Evolutionary conservation across 306 rosid species (phyloP), one percentile per base, ranked within the genome.

Genomic region (Vicia faba): DNA sequence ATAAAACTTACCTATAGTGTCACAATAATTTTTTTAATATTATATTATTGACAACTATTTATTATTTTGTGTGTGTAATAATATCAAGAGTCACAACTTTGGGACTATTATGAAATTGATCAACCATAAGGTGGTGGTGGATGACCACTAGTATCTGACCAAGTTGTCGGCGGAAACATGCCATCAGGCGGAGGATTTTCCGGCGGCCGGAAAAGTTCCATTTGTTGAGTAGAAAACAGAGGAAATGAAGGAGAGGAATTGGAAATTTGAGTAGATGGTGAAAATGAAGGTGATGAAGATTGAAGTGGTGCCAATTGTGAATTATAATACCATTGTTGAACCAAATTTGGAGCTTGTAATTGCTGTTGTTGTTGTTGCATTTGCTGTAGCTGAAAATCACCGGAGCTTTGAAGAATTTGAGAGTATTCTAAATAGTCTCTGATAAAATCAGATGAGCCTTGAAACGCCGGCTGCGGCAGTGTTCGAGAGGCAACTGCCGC

Each of bases 391-490:
- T 23, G 87, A 58, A 87, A 62, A 16, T 89, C 85, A 7, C 75
- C 79, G 14, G 92, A 57, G 79, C 76, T 88, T 61, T 88, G 98
- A 6, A 88, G 82, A 62, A 89, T 77, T 70, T 87, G 95, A 33
- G 91, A 86, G 23, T 93, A 93, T 43, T 89, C 82, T 58, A 75
- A 41, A 45, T 83, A 93, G 68, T 92, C 98, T 31, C 85, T 81
- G 8, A 83, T 38, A 20, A 62, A 39, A 29, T 80, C 84, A 18
- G 84, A 13, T 18, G 63, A 8, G 2, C 72, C 78, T 5, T 81
- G 85, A 41, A 70, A 55, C 0, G 69, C 80, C 0, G 49, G 68
- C 13, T 70, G 76, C 2, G 9, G 76, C 2, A 3, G 48, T 12
- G 35, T 4, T 91, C 14, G 48, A 56, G 4, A 40, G 11, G 8